Conservation (phyloP, 169 alveolate species). For the Plasmodium vivax region DNA sequence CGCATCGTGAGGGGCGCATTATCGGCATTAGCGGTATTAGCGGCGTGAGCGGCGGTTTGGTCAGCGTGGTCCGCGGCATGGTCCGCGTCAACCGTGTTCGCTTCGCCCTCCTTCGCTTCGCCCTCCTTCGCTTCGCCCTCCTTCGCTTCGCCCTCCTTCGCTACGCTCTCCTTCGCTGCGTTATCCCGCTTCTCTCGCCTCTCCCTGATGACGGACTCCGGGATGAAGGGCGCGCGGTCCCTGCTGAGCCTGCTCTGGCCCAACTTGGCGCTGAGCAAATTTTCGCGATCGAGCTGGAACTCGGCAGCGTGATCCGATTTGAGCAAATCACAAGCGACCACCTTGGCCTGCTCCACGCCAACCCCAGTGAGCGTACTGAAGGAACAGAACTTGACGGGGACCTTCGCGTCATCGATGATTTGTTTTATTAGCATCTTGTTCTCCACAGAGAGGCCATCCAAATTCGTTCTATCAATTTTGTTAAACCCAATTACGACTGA, state of each 20-base stretch:
- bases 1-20: conserved; percentile 21
- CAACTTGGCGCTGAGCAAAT: neutral
- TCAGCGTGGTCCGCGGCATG: neutral
- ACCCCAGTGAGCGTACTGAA: conserved; percentile 87
- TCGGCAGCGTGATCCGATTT: conserved; percentile 68
- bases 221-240: conserved; percentile 90
- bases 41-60: neutral
- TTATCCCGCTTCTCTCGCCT: conserved; percentile 48
- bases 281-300: conserved; percentile 38
- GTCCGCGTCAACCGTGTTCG: neutral
- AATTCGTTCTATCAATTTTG: conserved; percentile 93
- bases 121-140: neutral
- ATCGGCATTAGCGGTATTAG: too few species aligned
- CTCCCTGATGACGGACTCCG: conserved; percentile 86
- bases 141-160: neutral
- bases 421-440: conserved; percentile 86
- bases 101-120: too few species aligned
- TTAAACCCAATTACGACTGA: conserved; percentile 95
- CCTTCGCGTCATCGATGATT: conserved; percentile 25
- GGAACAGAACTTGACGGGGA: conserved; percentile 55
- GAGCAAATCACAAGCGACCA: conserved; percentile 89
- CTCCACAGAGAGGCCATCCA: conserved; percentile 87
- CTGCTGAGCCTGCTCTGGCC: conserved; percentile 31
- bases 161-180: neutral
- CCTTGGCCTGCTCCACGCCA: conserved; percentile 92